These are phyloP conservation scores for Arabidopsis suecica DNA, from an alignment of 345 rosid genomes.

Conservation along the genomic window DNA sequence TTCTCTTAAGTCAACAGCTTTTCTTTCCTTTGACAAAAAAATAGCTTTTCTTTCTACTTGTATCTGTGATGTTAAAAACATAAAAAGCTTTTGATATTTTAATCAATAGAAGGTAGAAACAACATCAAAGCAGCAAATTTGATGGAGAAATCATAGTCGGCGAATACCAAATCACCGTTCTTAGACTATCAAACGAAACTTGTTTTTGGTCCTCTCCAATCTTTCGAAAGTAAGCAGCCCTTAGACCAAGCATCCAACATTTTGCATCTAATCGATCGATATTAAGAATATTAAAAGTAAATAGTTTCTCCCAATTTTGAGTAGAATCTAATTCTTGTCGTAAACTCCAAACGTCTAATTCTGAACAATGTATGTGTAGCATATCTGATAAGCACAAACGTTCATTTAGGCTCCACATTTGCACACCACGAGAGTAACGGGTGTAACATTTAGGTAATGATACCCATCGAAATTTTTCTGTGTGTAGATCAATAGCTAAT, in stretches of 20 bases:
- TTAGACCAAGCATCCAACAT: not conserved
- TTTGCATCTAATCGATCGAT: not conserved
- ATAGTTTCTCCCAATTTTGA: not conserved
- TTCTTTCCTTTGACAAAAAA: no score
- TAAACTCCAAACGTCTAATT: constrained; percentile 5
- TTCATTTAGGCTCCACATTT: not conserved
- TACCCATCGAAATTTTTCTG: not conserved
- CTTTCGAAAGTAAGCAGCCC: not conserved
- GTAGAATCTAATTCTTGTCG: not conserved
- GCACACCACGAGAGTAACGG: not conserved
- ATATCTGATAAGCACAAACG: not conserved
- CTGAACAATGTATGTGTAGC: not conserved
- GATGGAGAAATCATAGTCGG: not conserved
- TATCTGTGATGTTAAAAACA: no score
- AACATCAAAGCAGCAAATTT: not conserved
- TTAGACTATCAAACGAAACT: not conserved
- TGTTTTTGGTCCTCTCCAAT: not conserved
- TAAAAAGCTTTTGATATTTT: no score
- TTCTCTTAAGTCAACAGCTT: no score
- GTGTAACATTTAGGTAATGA: not conserved
- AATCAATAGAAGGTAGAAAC: not conserved
- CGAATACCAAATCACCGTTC: not conserved
- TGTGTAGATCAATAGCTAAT: not conserved
- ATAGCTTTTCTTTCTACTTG: no score
- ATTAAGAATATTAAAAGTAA: not conserved